Percentiles rank a stretch among this genome's conserved stretches.
These are phyloP conservation scores for Melanogaster broomeanus DNA, from an alignment of 768 basidiomycete genomes.

Conservation along the genomic window DNA sequence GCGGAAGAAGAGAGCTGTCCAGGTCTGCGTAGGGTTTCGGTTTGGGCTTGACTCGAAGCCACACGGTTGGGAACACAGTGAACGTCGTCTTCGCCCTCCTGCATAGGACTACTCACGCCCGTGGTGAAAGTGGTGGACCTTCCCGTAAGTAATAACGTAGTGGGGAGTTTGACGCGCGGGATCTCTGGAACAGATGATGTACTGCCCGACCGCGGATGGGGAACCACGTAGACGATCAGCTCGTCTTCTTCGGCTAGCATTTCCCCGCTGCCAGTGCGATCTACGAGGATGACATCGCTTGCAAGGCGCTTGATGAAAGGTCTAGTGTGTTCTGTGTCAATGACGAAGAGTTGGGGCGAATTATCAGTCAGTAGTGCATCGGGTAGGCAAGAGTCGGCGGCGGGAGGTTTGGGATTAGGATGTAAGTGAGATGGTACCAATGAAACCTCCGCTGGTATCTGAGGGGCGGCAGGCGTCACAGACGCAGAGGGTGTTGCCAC, in stretches of 20 bases:
- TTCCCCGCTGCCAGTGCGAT: constrained; percentile 16
- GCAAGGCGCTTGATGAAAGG: not conserved
- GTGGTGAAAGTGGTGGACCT: constrained; percentile 1
- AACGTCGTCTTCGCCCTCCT: constrained; percentile 5
- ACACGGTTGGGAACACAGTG: not conserved
- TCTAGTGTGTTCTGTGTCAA: constrained; percentile 42
- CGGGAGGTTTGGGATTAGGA: not conserved
- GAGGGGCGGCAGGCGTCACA: too few species aligned
- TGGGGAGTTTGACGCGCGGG: constrained; percentile 17
- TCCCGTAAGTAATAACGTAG: constrained; percentile 29
- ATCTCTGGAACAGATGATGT: constrained; percentile 13
- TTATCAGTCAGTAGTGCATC: not conserved
- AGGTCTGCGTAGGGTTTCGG: constrained; percentile 7
- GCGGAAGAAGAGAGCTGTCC: constrained; percentile 31
- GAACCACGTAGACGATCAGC: constrained; percentile 75
- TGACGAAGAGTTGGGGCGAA: constrained; percentile 24
- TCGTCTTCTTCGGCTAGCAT: constrained; percentile 53
- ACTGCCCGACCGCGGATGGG: constrained; percentile 53
- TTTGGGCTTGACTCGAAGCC: not conserved
- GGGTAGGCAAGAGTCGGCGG: not conserved
- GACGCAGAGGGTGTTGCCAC: not conserved
- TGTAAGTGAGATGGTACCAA: not conserved
- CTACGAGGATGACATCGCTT: constrained; percentile 25
- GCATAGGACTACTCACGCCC: constrained; percentile 6
- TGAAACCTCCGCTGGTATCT: not conserved